Evolutionary conservation across 305 asterid species (phyloP).

Genomic region (Ruellia speciosa): DNA sequence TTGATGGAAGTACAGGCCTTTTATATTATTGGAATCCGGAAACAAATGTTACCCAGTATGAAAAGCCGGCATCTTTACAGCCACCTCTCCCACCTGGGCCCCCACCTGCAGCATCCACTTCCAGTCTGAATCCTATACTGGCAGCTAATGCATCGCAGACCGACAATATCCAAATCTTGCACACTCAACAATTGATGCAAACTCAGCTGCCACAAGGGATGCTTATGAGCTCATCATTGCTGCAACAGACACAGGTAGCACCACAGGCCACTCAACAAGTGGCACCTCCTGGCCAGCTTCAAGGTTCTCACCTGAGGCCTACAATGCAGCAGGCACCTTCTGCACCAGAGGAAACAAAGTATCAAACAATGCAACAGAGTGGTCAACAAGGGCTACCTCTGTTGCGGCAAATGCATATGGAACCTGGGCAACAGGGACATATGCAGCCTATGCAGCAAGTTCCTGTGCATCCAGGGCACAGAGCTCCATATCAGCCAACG

Average conservation of each 20-base stretch:
- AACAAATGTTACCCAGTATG: constrained; percentile 83
- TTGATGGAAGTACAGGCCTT: constrained; percentile 69
- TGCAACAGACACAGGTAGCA: constrained; percentile 36
- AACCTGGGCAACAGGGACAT: constrained; percentile 42
- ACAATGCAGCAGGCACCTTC: constrained; percentile 42
- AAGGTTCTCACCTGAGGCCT: constrained; percentile 48
- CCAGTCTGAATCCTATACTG: constrained; percentile 59
- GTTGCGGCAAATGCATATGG: constrained; percentile 34
- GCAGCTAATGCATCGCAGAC: constrained; percentile 46
- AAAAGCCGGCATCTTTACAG: constrained; percentile 52
- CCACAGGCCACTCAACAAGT: constrained; percentile 36
- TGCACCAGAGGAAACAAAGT: constrained; percentile 41
- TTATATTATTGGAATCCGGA: constrained; percentile 91
- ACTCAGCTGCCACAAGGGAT: constrained; percentile 38
- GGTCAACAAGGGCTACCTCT: constrained; percentile 49
- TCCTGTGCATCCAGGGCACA: constrained; percentile 43
- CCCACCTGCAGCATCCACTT: constrained; percentile 49
- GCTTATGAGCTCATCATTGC: constrained; percentile 30
- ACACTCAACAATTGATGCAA: constrained; percentile 33
- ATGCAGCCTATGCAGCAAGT: constrained; percentile 42
- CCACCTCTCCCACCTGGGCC: constrained; percentile 76
- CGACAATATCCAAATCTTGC: constrained; percentile 42
- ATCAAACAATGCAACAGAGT: constrained; percentile 49
- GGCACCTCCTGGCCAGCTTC: constrained; percentile 40
- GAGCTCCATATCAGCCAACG: constrained; percentile 34